Evolutionary conservation across 2,329 filamentous ascomycete genomes (phyloP).

Genomic region (Falciphora oryzae): DNA sequence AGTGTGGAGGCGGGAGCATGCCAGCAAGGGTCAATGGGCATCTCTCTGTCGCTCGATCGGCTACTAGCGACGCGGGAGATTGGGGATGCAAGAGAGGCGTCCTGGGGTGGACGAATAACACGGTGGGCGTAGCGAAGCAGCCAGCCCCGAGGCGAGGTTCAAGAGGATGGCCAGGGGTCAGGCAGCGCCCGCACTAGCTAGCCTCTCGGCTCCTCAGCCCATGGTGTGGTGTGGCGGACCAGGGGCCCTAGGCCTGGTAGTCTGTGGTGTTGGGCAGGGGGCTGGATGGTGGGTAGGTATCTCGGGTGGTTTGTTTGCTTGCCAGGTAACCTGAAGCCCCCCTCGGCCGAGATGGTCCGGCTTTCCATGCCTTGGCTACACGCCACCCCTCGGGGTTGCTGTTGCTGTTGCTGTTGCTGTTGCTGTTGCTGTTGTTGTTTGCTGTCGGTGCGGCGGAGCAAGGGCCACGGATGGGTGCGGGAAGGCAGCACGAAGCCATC

Average conservation of each 20-base stretch:
- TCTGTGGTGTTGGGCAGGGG: not conserved
- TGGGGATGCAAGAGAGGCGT: not conserved
- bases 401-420: too few relatives aligned
- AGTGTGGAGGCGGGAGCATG: not conserved
- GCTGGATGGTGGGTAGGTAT: not conserved
- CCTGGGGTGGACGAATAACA: not conserved
- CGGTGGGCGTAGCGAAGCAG: slow-evolving; percentile 1
- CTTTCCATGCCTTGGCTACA: too few relatives aligned
- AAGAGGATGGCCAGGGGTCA: not conserved
- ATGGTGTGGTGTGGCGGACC: slow-evolving; percentile 11
- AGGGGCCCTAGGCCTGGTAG: slow-evolving; percentile 7
- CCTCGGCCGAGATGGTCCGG: not conserved
- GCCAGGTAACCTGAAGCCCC: not conserved
- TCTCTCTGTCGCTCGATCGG: not conserved
- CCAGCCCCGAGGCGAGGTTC: not conserved
- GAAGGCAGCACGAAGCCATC: too few relatives aligned
- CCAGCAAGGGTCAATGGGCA: not conserved
- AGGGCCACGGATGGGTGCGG: too few relatives aligned
- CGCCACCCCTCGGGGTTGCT: too few relatives aligned
- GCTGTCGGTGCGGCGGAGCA: too few relatives aligned
- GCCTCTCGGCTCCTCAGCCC: not conserved
- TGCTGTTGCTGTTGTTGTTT: too few relatives aligned
- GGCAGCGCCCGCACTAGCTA: not conserved
- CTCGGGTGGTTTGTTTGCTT: not conserved
- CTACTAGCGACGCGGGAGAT: not conserved